Percentiles rank a stretch among this genome's conserved stretches.
These are phyloP conservation scores for Tuctoria greenei DNA, from an alignment of 176 grass and related monocot genomes.

Conservation along the genomic window DNA sequence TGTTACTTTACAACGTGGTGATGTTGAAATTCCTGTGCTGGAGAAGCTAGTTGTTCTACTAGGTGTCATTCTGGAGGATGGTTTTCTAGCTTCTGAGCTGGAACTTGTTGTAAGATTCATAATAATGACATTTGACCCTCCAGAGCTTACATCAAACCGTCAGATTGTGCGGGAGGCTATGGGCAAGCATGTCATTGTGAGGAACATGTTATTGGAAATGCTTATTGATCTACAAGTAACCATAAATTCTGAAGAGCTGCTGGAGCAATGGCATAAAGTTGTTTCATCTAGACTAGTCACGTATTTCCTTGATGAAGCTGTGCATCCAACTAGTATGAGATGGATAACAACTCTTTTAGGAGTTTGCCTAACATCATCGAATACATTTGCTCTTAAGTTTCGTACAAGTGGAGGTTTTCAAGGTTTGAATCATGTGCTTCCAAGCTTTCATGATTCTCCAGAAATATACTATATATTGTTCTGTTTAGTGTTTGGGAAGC, in stretches of 20 bases:
- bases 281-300: conserved; percentile 91
- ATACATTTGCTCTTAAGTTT: conserved; percentile 82
- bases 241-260: conserved; percentile 78
- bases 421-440: conserved; percentile 76
- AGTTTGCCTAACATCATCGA: conserved; percentile 89
- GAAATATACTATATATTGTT: conserved; percentile 99
- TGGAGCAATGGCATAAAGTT: conserved; percentile 99
- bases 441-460: conserved; percentile 93
- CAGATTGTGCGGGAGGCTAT: conserved; percentile 81
- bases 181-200: conserved; percentile 98
- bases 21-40: conserved; percentile 91
- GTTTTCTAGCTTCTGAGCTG: conserved; percentile 92
- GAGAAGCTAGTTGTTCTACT: conserved; percentile 98
- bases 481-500: conserved; percentile 94
- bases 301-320: conserved; percentile 97
- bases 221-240: conserved; percentile 98
- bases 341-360: conserved; percentile 98
- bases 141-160: conserved; percentile 55
- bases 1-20: conserved; percentile 94
- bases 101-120: conserved; percentile 97
- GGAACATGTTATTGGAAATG: conserved; percentile 98
- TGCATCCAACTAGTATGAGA: conserved; percentile 98
- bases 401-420: conserved; percentile 82
- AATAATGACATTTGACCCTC: conserved; percentile 99
- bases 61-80: conserved; percentile 98